Evolutionary conservation across 1,284 basidiomycete species (phyloP), one percentile per base, ranked within the genome.

Genomic region (Mycena sp.): DNA sequence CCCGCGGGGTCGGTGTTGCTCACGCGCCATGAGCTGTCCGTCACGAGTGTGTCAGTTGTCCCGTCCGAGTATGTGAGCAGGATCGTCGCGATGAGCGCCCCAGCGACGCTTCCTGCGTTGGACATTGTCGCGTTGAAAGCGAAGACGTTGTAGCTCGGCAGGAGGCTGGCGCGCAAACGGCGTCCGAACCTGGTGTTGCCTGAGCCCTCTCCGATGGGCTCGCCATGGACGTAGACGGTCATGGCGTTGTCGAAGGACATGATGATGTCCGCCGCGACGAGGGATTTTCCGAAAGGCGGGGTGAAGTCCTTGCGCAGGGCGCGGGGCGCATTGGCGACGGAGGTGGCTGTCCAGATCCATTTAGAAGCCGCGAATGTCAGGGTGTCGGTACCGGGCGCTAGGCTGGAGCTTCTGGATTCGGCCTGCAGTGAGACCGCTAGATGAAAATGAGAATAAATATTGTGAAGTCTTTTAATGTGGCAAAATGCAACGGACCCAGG

Each of bases 221-320:
- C 40, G 38, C 52, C 52, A 21, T 54, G 41, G 17, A 43, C 29
- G 12, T 29, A 54, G 26, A 54, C 25, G 17, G n/a, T n/a, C n/a
- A 17, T 54, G 21, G 44, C 17, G 40, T 28, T 43, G 23, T 19
- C 43, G 11, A n/a, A 37, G 14, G 52, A 11, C 9, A 54, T 26
- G 38, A 54, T 23, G 23, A 54, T 43, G 10, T 54, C 52, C n/a
- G 52, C 38, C 19, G 23, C 38, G 19, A 43, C 23, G 25, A 43
- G 14, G 17, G 52, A 26, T 14, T 35, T 41, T 19, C 52, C 52
- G 30, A 43, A n/a, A 12, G 52, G 52, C 28, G 52, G 38, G 21
- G 40, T 28, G 21, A 54, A 43, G 37, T 54, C 38, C 28, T 43
- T 54, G 23, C 52, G 52, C 25, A 54, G 44, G 19, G 52, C 52